phyloP scores from a whole-genome alignment of 2,329 filamentous ascomycete species.

The Fonsecaea monophora region DNA sequence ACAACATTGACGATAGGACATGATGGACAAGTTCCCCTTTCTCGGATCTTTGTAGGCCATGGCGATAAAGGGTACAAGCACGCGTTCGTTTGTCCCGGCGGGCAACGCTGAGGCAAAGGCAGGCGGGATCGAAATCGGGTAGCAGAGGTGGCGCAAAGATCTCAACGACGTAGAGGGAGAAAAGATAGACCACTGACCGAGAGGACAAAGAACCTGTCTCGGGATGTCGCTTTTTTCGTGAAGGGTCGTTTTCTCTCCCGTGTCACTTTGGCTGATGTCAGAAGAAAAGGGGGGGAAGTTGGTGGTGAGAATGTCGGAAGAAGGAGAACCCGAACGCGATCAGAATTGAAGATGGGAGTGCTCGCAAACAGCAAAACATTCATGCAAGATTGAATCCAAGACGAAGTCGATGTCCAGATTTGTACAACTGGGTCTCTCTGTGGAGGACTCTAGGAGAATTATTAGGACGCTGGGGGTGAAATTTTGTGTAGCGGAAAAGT shows the following conservation, averaged over 20 bases:
- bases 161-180: slow-evolving; percentile 21
- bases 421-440: slow-evolving; percentile 14
- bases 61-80: slow-evolving; percentile 10
- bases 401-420: slow-evolving; percentile 7
- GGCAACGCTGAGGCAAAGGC: slow-evolving; percentile 13
- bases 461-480: neutral
- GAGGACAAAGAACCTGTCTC: slow-evolving; percentile 39
- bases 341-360: slow-evolving; percentile 1
- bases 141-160: slow-evolving; percentile 15
- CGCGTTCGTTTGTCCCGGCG: slow-evolving; percentile 14
- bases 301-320: neutral
- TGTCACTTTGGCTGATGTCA: slow-evolving; percentile 33
- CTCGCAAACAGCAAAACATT: neutral
- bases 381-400: slow-evolving; percentile 9
- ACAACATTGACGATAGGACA: slow-evolving; percentile 12
- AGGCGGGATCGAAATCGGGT: slow-evolving; percentile 28
- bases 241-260: slow-evolving; percentile 22
- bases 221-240: slow-evolving; percentile 30
- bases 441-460: slow-evolving; percentile 2
- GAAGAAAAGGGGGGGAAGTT: slow-evolving; percentile 24
- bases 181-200: slow-evolving; percentile 30
- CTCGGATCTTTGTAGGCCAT: slow-evolving; percentile 14
- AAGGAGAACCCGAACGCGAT: neutral
- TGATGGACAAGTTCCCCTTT: slow-evolving; percentile 13
- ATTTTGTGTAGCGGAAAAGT: slow-evolving; percentile 4